phyloP scores from a whole-genome alignment of 768 basidiomycete species.

The Boletus eberwhitei region DNA sequence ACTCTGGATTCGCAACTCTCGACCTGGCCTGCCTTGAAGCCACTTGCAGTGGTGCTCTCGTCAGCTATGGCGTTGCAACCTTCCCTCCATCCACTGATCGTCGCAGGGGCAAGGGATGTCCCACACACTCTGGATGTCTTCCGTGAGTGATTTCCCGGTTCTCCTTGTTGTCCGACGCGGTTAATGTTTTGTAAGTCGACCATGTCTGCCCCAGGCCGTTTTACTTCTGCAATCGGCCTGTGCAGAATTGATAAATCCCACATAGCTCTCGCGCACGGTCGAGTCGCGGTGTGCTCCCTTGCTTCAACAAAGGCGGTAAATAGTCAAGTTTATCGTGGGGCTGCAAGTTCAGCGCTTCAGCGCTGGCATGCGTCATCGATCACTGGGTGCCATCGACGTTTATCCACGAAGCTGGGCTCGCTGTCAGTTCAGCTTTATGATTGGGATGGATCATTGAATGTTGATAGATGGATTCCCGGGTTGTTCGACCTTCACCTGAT shows the following conservation, averaged over 20 bases:
- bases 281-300: constrained; percentile 60
- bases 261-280: constrained; percentile 51
- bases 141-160: constrained; percentile 39
- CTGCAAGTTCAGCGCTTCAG: constrained; percentile 70
- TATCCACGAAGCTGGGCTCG: constrained; percentile 78
- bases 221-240: not conserved
- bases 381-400: too few species aligned
- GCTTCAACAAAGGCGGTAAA: constrained; percentile 53
- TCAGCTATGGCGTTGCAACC: constrained; percentile 74
- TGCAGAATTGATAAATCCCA: not conserved
- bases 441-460: not conserved
- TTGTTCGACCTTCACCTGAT: constrained; percentile 66
- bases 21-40: too few species aligned
- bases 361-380: constrained; percentile 79
- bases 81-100: constrained; percentile 57
- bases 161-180: not conserved
- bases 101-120: constrained; percentile 56
- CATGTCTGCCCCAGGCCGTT: constrained; percentile 77
- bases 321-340: constrained; percentile 71
- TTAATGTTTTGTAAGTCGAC: constrained; percentile 52
- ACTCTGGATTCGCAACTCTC: too few species aligned
- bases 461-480: constrained; percentile 38
- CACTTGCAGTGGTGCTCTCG: too few species aligned
- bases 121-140: constrained; percentile 82
- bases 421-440: constrained; percentile 44